These are phyloP conservation scores for Gossypium davidsonii DNA, from an alignment of 441 rosid genomes.

Conservation along the genomic window DNA sequence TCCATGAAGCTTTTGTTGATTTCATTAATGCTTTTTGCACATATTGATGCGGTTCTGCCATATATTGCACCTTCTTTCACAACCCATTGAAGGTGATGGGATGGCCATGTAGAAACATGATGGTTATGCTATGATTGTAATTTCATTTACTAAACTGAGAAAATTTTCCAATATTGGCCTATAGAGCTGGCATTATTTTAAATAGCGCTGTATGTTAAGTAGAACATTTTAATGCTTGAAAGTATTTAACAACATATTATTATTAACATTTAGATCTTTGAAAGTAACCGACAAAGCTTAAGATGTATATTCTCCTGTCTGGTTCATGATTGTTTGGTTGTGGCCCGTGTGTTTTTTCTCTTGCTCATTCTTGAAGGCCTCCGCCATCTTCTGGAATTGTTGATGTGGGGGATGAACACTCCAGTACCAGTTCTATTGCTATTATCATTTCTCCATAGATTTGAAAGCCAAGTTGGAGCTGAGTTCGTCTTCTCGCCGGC, in stretches of 20 bases:
- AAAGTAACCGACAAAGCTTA: no score
- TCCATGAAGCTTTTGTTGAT: neutral
- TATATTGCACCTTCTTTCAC: neutral
- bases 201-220: neutral
- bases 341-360: slow-evolving; percentile 18
- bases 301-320: no score
- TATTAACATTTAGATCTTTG: neutral
- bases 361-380: slow-evolving; percentile 8
- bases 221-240: neutral
- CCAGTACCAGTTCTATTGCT: slow-evolving; percentile 52
- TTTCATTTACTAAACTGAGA: neutral
- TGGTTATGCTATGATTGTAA: neutral
- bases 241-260: neutral
- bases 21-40: neutral
- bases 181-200: neutral
- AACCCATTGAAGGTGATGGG: neutral
- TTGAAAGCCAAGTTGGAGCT: slow-evolving; percentile 33
- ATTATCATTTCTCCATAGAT: slow-evolving; percentile 28
- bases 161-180: neutral
- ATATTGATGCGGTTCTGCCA: neutral
- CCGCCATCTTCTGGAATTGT: slow-evolving; percentile 24
- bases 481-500: slow-evolving; percentile 18
- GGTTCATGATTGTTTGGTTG: neutral
- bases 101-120: no score
- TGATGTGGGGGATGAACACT: slow-evolving; percentile 45